A percentile compares a stretch with the other conserved stretches of the same genome.
phyloP scores from a whole-genome alignment of 106 monocot species.

The Dactylorhiza incarnata region DNA sequence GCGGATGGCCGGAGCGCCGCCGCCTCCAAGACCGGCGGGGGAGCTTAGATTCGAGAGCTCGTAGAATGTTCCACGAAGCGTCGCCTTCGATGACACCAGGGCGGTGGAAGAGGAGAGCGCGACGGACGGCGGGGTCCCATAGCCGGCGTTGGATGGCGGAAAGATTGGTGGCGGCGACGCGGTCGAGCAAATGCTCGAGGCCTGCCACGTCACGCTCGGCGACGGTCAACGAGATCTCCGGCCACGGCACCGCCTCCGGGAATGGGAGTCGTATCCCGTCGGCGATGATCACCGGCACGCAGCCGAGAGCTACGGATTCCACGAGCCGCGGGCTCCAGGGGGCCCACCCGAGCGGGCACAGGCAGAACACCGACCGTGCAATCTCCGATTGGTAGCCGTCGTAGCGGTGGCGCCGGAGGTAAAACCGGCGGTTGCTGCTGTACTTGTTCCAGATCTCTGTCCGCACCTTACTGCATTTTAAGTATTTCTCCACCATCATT shows the following conservation, averaged over 20 bases:
- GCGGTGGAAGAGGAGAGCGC: constrained; percentile 54
- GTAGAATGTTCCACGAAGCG: constrained; percentile 83
- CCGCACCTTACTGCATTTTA: constrained; percentile 46
- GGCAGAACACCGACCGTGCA: constrained; percentile 68
- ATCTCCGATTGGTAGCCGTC: constrained; percentile 66
- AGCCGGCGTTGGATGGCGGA: constrained; percentile 63
- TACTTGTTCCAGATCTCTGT: constrained; percentile 67
- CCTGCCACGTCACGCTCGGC: constrained; percentile 53
- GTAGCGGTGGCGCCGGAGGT: constrained; percentile 53
- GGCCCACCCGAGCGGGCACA: constrained; percentile 91
- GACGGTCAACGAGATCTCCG: constrained; percentile 57
- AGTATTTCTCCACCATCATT: neutral
- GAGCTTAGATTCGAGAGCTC: constrained; percentile 34
- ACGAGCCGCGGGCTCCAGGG: constrained; percentile 97
- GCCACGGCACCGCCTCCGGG: constrained; percentile 54
- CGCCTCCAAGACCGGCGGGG: constrained; percentile 20
- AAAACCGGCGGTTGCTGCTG: constrained; percentile 40
- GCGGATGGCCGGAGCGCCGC: neutral
- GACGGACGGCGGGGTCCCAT: constrained; percentile 59
- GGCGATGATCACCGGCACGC: constrained; percentile 88
- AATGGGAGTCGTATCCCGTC: constrained; percentile 85
- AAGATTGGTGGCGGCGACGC: constrained; percentile 67
- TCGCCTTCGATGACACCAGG: constrained; percentile 40
- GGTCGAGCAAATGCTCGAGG: constrained; percentile 56
- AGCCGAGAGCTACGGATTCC: constrained; percentile 80